Conservation (phyloP, 305 asterid genomes). For the Fraxinus greggii region DNA sequence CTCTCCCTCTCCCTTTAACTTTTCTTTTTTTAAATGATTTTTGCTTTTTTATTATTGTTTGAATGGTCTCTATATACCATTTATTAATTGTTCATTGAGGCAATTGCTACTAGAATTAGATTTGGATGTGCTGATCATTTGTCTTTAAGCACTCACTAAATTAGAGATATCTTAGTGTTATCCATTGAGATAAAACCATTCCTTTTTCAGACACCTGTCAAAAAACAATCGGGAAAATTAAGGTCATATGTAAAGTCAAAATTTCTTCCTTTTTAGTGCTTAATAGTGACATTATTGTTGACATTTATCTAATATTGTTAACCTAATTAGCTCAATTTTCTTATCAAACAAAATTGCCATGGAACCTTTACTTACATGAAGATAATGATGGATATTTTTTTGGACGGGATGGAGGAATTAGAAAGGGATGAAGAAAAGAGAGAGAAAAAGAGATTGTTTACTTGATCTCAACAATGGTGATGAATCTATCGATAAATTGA, state of each 20-base stretch:
- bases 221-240: background rate
- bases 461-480: background rate
- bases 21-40: conserved; percentile 4
- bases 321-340: background rate
- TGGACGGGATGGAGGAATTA: conserved; percentile 4
- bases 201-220: background rate
- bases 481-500: conserved; percentile 5
- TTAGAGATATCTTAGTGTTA: background rate
- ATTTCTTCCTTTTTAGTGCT: background rate
- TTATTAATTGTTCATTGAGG: background rate
- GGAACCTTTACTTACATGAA: background rate
- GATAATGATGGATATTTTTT: background rate
- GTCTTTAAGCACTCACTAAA: background rate
- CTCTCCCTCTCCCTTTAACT: background rate
- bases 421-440: background rate
- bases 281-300: background rate
- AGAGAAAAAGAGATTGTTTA: conserved; percentile 1
- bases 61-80: background rate
- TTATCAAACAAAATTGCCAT: background rate
- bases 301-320: background rate
- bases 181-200: background rate
- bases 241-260: background rate
- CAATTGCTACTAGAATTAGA: conserved; percentile 3
- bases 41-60: background rate
- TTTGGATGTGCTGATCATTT: background rate